Conservation (phyloP, 108 stramenopile species). For the Nitzschia sp. region DNA sequence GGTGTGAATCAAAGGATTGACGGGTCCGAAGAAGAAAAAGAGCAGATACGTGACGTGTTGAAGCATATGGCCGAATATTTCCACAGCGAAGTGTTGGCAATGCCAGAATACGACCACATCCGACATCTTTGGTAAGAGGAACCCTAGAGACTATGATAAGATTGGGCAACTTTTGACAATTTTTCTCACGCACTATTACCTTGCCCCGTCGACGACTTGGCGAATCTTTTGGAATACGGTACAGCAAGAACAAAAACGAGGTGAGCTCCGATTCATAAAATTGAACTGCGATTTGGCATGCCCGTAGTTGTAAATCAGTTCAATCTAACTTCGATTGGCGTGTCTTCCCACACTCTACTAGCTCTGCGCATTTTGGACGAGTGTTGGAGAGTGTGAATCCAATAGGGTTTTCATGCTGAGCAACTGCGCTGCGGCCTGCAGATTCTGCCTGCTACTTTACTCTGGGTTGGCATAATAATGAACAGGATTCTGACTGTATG, state of each 20-base stretch:
- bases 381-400: constrained; percentile 72
- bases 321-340: too few relatives aligned
- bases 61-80: constrained; percentile 63
- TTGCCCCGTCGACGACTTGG: not conserved
- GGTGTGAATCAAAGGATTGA: constrained; percentile 54
- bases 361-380: constrained; percentile 76
- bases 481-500: too few relatives aligned
- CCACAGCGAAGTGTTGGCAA: constrained; percentile 59
- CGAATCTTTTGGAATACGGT: not conserved
- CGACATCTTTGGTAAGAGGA: constrained; percentile 49
- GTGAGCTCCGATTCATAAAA: too few relatives aligned
- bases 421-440: constrained; percentile 79
- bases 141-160: too few relatives aligned
- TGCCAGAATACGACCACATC: constrained; percentile 65
- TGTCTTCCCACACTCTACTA: too few relatives aligned
- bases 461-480: constrained; percentile 32
- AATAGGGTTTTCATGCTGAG: constrained; percentile 76
- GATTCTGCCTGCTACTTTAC: constrained; percentile 66
- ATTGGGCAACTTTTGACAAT: not conserved
- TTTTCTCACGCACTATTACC: not conserved
- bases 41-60: constrained; percentile 47
- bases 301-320: too few relatives aligned
- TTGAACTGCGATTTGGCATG: too few relatives aligned
- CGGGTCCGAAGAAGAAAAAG: constrained; percentile 61
- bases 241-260: constrained; percentile 57